These are phyloP conservation scores for Pythium scleroteichum DNA, from an alignment of 352 stramenopile genomes.

Conservation along the genomic window DNA sequence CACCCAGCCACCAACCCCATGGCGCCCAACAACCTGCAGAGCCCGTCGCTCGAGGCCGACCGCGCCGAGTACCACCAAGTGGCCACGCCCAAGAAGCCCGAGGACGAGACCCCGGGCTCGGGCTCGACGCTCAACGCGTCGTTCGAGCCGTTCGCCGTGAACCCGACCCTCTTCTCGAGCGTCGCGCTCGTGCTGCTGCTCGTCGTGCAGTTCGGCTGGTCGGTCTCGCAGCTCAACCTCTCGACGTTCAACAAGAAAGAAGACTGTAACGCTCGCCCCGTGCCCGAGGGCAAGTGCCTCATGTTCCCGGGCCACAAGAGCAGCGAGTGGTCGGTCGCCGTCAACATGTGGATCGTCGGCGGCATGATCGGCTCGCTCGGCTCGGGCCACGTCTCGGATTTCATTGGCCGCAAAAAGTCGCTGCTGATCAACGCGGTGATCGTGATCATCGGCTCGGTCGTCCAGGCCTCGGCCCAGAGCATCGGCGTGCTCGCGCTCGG, in stretches of 20 bases:
- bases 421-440: constrained; percentile 31
- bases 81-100: too few relatives aligned
- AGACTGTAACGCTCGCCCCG: constrained; percentile 41
- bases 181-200: constrained; percentile 40
- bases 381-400: constrained; percentile 38
- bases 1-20: too few relatives aligned
- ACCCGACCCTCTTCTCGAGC: constrained; percentile 43
- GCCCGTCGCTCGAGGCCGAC: too few relatives aligned
- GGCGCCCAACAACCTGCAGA: too few relatives aligned
- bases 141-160: constrained; percentile 9
- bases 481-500: constrained; percentile 38
- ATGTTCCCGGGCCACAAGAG: constrained; percentile 60
- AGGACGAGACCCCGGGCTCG: too few relatives aligned
- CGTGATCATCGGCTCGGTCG: constrained; percentile 40
- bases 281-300: constrained; percentile 41
- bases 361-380: constrained; percentile 51
- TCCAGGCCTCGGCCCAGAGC: constrained; percentile 35
- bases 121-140: neutral
- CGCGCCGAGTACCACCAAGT: too few relatives aligned
- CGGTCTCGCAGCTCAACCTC: constrained; percentile 52
- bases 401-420: constrained; percentile 43
- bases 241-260: constrained; percentile 44
- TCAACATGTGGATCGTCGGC: constrained; percentile 66
- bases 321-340: constrained; percentile 45
- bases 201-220: constrained; percentile 57